Percentiles rank a stretch among this genome's conserved stretches.
These are phyloP conservation scores for Cryptococcus sp. DNA, from an alignment of 1,284 basidiomycete genomes.

Conservation along the genomic window DNA sequence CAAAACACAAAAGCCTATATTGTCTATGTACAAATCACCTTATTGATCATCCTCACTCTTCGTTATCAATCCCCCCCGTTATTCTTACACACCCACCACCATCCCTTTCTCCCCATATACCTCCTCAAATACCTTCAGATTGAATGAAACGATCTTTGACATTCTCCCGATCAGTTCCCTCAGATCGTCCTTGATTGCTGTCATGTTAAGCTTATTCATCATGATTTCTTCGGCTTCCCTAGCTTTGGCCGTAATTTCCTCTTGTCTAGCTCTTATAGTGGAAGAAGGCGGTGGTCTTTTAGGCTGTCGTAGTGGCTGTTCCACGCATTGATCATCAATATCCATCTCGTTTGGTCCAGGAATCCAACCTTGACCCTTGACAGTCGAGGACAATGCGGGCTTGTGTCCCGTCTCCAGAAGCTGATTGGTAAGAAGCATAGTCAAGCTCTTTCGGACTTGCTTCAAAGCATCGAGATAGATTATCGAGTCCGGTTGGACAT, in stretches of 20 bases:
- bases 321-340: not conserved
- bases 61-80: not conserved
- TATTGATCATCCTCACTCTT: not conserved
- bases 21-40: not conserved
- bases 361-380: not conserved
- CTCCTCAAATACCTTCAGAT: conserved; percentile 23
- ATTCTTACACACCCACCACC: conserved; percentile 14
- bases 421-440: not conserved
- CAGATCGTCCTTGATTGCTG: conserved; percentile 14
- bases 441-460: not conserved
- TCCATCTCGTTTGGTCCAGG: not conserved
- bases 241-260: not conserved
- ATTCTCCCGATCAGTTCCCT: conserved; percentile 19
- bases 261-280: not conserved
- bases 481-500: not conserved
- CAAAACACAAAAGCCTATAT: too few species aligned
- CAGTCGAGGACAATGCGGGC: not conserved
- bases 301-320: not conserved
- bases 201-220: conserved; percentile 11
- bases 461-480: not conserved
- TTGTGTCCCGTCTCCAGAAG: not conserved
- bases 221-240: conserved; percentile 6
- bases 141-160: conserved; percentile 24
- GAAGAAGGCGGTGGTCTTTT: not conserved
- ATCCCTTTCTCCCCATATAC: conserved; percentile 25